phyloP scores from a whole-genome alignment of 2,329 filamentous ascomycete species.

The Colletotrichum sojae region DNA sequence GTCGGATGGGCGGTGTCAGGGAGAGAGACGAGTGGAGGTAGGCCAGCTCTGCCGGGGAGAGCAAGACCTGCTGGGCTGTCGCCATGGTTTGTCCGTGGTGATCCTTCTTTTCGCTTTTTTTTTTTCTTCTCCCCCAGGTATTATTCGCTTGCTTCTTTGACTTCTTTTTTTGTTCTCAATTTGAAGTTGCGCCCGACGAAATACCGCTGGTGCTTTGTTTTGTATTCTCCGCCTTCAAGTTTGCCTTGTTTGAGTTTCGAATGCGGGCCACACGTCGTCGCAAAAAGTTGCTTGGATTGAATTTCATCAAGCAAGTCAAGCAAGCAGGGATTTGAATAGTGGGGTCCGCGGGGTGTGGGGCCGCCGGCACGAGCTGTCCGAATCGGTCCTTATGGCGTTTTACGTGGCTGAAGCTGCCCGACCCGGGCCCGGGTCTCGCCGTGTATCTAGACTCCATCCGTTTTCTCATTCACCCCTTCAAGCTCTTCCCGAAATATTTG shows the following conservation, averaged over 20 bases:
- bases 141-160: background rate
- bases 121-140: no score
- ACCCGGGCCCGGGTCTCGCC: no score
- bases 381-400: conserved; percentile 29
- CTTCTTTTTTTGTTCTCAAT: background rate
- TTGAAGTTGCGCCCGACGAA: background rate
- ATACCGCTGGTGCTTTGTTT: background rate
- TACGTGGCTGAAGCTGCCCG: background rate
- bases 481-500: no score
- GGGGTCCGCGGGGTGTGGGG: conserved; percentile 40
- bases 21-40: conserved; percentile 92
- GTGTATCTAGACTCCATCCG: background rate
- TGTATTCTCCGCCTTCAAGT: background rate
- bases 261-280: conserved; percentile 11
- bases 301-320: conserved; percentile 26
- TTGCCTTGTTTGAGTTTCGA: conserved; percentile 1
- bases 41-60: conserved; percentile 95
- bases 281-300: conserved; percentile 36
- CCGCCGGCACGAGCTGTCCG: conserved; percentile 37
- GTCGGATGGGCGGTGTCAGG: conserved; percentile 86
- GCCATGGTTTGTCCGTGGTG: conserved; percentile 20
- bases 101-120: no score
- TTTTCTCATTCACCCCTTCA: background rate
- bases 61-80: conserved; percentile 74
- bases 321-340: conserved; percentile 35